These are phyloP conservation scores for Schizochytrium sp. DNA, from an alignment of 108 stramenopile genomes.

Conservation along the genomic window DNA sequence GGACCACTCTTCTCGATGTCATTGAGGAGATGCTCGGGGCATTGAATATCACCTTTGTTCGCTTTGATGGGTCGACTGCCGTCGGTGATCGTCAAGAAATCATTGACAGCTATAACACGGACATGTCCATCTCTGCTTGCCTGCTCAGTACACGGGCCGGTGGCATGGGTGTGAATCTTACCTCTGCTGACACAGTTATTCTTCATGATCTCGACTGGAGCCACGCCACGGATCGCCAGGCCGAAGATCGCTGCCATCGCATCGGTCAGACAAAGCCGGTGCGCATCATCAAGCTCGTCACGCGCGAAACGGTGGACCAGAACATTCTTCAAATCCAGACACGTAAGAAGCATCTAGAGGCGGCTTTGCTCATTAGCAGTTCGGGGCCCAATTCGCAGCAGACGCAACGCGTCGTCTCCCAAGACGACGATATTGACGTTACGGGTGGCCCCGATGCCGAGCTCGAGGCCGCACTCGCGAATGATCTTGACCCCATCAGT, in stretches of 20 bases:
- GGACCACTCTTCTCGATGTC: slow-evolving; percentile 73
- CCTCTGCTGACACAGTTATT: slow-evolving; percentile 86
- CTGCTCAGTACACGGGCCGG: slow-evolving; percentile 63
- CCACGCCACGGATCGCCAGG: slow-evolving; percentile 87
- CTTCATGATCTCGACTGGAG: slow-evolving; percentile 93
- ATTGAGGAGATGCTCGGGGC: slow-evolving; percentile 62
- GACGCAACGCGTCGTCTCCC: not conserved
- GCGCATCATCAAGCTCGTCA: slow-evolving; percentile 42
- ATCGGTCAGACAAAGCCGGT: slow-evolving; percentile 55
- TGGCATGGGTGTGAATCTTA: slow-evolving; percentile 62
- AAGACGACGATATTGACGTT: not conserved
- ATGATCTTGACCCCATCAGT: not conserved
- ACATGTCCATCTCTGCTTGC: slow-evolving; percentile 60
- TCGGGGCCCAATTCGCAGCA: not conserved
- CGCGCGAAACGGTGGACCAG: slow-evolving; percentile 42
- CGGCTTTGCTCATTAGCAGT: not conserved
- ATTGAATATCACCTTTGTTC: slow-evolving; percentile 54
- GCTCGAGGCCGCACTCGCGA: not conserved
- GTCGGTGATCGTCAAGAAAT: slow-evolving; percentile 64
- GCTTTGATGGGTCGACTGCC: slow-evolving; percentile 68
- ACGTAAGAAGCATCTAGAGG: slow-evolving; percentile 33
- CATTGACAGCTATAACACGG: slow-evolving; percentile 69
- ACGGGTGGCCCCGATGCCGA: not conserved
- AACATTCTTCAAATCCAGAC: slow-evolving; percentile 33
- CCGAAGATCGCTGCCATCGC: slow-evolving; percentile 66